A percentile compares a stretch with the other conserved stretches of the same genome.
phyloP scores from a whole-genome alignment of 768 basidiomycete species.

The Porphyrellus cyaneotinctus region DNA sequence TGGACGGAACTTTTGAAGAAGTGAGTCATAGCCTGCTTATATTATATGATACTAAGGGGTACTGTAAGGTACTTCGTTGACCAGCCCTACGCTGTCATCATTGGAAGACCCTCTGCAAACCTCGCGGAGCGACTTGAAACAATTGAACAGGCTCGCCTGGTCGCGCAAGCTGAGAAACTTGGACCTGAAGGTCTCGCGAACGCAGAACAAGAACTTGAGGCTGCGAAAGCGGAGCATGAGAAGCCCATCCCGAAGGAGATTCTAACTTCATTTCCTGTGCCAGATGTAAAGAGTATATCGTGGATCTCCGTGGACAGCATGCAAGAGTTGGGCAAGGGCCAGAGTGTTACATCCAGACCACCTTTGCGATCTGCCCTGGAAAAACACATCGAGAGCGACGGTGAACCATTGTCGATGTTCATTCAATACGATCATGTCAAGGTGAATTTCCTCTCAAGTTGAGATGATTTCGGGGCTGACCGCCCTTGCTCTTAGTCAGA shows the following conservation, averaged over 20 bases:
- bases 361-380: conserved; percentile 45
- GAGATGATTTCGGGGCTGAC: not conserved
- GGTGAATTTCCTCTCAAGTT: conserved; percentile 37
- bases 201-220: conserved; percentile 64
- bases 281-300: conserved; percentile 82
- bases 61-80: conserved; percentile 71
- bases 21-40: conserved; percentile 40
- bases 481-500: conserved; percentile 59
- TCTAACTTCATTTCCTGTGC: conserved; percentile 83
- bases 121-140: conserved; percentile 78
- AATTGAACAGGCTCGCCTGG: conserved; percentile 75
- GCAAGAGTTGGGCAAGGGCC: conserved; percentile 58
- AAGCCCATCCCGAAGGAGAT: conserved; percentile 76
- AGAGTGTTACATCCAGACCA: conserved; percentile 29
- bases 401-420: conserved; percentile 72
- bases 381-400: conserved; percentile 65
- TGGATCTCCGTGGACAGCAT: conserved; percentile 80
- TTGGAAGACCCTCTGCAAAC: conserved; percentile 83
- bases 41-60: conserved; percentile 8
- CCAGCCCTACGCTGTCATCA: conserved; percentile 65
- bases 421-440: conserved; percentile 93
- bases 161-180: conserved; percentile 59
- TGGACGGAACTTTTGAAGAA: conserved; percentile 76
- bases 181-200: conserved; percentile 79
- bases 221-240: conserved; percentile 85